These are phyloP conservation scores for Suillus plorans DNA, from an alignment of 768 basidiomycete genomes.

Conservation along the genomic window DNA sequence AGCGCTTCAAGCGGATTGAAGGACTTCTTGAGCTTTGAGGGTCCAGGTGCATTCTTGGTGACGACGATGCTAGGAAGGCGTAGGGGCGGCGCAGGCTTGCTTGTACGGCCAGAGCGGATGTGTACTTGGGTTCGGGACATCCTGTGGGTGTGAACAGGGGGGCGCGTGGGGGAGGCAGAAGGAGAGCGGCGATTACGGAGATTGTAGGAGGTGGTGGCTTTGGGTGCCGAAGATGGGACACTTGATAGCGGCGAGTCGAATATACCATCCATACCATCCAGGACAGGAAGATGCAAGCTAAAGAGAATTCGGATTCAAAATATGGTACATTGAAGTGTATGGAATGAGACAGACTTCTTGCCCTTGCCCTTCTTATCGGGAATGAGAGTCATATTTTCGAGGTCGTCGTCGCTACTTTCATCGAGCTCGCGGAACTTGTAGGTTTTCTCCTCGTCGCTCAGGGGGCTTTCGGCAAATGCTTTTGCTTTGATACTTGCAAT, in stretches of 20 bases:
- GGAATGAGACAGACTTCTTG: conserved; percentile 12
- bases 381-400: conserved; percentile 16
- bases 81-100: conserved; percentile 14
- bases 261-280: conserved; percentile 1
- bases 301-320: background rate
- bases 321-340: background rate
- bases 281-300: conserved; percentile 12
- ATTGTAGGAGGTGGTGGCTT: background rate
- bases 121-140: background rate
- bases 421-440: conserved; percentile 44
- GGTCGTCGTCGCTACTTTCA: conserved; percentile 53
- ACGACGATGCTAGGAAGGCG: conserved; percentile 14
- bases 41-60: conserved; percentile 4
- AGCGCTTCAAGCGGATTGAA: conserved; percentile 57
- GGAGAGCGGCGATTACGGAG: conserved; percentile 5
- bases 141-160: background rate
- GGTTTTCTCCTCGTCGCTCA: conserved; percentile 43
- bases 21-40: conserved; percentile 18
- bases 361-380: conserved; percentile 7
- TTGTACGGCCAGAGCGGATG: conserved; percentile 20
- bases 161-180: conserved; percentile 8
- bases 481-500: conserved; percentile 67
- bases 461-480: conserved; percentile 47
- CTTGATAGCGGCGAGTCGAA: conserved; percentile 26
- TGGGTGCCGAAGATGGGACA: conserved; percentile 13